Percentiles rank a stretch among this genome's conserved stretches.
Evolutionary conservation across 305 asterid species (phyloP).

Genomic region (Fraxinus ornus): DNA sequence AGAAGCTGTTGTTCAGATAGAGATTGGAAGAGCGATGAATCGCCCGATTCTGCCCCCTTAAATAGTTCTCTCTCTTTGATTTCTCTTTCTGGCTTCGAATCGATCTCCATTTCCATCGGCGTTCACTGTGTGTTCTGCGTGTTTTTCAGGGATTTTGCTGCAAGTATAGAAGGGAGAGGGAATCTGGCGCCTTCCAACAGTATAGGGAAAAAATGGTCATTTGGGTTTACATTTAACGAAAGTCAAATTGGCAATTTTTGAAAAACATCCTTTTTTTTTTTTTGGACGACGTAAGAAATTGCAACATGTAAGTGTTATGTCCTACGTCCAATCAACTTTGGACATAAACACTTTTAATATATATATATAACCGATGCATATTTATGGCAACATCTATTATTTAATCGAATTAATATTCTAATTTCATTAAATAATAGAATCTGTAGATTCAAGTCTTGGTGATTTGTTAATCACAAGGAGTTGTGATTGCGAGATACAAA

Average conservation of each 20-base stretch:
- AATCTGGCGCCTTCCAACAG: neutral
- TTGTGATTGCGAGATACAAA: no score
- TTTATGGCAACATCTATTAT: no score
- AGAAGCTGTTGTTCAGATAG: slow-evolving; percentile 50
- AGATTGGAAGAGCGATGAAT: slow-evolving; percentile 51
- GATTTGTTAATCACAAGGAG: no score
- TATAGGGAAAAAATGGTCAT: neutral
- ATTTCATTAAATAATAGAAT: no score
- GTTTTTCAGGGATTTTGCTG: slow-evolving; percentile 10
- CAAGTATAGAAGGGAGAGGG: neutral
- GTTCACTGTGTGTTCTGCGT: slow-evolving; percentile 14
- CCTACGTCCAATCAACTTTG: no score
- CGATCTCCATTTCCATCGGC: slow-evolving; percentile 50
- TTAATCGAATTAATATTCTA: no score
- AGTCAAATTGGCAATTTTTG: neutral
- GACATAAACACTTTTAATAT: no score
- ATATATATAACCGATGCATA: no score
- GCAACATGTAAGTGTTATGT: no score
- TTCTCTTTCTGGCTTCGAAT: slow-evolving; percentile 21
- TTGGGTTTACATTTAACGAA: neutral
- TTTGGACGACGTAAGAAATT: no score
- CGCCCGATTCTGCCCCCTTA: slow-evolving; percentile 71
- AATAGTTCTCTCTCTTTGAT: slow-evolving; percentile 49
- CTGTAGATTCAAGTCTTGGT: no score
- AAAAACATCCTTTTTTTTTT: neutral